phyloP scores from a whole-genome alignment of 768 basidiomycete genomes.

The Amyloporia xantha region DNA sequence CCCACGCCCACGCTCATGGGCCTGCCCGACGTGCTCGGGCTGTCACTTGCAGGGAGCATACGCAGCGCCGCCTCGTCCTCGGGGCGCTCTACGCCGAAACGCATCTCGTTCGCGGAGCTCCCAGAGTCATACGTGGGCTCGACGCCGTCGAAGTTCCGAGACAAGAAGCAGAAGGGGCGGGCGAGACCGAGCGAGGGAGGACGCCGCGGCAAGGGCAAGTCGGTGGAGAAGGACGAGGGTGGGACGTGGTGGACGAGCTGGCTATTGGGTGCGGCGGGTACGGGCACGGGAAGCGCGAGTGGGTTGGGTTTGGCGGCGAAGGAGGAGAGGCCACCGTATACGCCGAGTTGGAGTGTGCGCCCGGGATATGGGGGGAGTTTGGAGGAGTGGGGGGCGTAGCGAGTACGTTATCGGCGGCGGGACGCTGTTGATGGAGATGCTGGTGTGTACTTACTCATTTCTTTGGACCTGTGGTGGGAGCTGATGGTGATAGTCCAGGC shows the following conservation, averaged over 20 bases:
- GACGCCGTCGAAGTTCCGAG: constrained; percentile 16
- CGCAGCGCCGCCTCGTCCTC: constrained; percentile 36
- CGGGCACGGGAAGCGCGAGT: constrained; percentile 7
- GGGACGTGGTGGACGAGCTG: constrained; percentile 26
- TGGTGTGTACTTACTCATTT: background rate
- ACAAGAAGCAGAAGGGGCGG: constrained; percentile 20
- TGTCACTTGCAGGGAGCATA: constrained; percentile 15
- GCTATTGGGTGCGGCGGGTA: constrained; percentile 23
- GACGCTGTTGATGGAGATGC: background rate
- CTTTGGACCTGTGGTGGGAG: background rate
- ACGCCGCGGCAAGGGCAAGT: constrained; percentile 31
- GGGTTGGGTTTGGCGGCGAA: constrained; percentile 6
- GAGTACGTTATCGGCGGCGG: background rate
- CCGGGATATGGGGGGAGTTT: constrained; percentile 15
- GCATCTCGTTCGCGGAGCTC: constrained; percentile 73
- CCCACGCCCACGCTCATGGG: constrained; percentile 24
- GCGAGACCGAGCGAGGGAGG: constrained; percentile 18
- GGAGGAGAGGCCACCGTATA: constrained; percentile 3
- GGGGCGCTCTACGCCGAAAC: constrained; percentile 54
- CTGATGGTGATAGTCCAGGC: background rate
- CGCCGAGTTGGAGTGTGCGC: constrained; percentile 14
- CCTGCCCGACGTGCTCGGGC: constrained; percentile 15
- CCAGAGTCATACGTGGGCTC: constrained; percentile 56
- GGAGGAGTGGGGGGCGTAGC: constrained; percentile 23
- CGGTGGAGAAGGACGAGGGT: constrained; percentile 26